Percentiles rank a stretch among this genome's conserved stretches.
These are phyloP conservation scores for Monilinia fructigena DNA, from an alignment of 2,329 filamentous ascomycete species.

Conservation along the genomic window DNA sequence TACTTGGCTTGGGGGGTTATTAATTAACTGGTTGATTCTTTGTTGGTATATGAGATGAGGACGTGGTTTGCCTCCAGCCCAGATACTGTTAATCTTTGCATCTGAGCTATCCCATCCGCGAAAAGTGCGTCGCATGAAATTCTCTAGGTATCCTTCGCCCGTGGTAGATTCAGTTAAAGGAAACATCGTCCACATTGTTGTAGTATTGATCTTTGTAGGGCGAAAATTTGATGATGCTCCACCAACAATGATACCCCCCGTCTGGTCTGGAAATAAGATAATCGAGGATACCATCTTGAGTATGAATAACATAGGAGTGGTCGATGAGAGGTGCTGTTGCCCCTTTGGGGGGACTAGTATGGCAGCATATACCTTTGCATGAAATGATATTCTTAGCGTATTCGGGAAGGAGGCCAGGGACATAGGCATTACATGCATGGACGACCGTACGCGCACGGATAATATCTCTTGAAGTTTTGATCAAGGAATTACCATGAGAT, in stretches of 20 bases:
- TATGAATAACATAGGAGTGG: conserved; percentile 27
- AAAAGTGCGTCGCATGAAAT: conserved; percentile 43
- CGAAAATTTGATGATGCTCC: too few relatives aligned
- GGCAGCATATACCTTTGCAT: conserved; percentile 49
- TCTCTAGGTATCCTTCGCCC: conserved; percentile 46
- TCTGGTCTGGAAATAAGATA: conserved; percentile 38
- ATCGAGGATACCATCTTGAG: conserved; percentile 20
- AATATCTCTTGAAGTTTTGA: conserved; percentile 56
- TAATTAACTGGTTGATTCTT: neutral
- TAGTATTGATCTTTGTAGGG: too few relatives aligned
- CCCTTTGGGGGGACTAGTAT: conserved; percentile 36
- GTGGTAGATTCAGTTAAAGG: too few relatives aligned
- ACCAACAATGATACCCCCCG: conserved; percentile 12
- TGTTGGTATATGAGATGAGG: too few relatives aligned
- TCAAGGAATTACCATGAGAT: conserved; percentile 42
- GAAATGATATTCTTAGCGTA: conserved; percentile 56
- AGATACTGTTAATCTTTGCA: conserved; percentile 39
- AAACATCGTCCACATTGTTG: too few relatives aligned
- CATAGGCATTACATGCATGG: conserved; percentile 68
- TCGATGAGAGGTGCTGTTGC: conserved; percentile 25
- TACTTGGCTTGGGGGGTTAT: too few relatives aligned
- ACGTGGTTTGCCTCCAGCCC: conserved; percentile 26
- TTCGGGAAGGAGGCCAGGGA: conserved; percentile 56
- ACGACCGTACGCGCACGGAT: conserved; percentile 56
- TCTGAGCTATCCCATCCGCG: conserved; percentile 47